Evolutionary conservation across 345 rosid species (phyloP).

Genomic region (Melaleuca alternifolia): DNA sequence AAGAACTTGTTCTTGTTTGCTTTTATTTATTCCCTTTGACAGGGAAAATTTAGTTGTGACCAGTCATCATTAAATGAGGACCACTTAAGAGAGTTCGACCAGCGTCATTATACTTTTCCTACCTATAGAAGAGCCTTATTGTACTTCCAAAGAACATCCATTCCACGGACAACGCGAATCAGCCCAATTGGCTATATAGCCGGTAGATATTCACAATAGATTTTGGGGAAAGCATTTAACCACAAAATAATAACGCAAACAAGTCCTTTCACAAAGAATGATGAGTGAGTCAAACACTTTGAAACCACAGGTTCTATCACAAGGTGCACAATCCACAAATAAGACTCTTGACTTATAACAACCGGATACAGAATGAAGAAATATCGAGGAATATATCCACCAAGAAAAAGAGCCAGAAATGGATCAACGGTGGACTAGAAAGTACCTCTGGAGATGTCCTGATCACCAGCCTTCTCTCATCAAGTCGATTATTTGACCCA

Average conservation of each 20-base stretch:
- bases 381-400: background rate
- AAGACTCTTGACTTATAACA: background rate
- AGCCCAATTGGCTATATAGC: background rate
- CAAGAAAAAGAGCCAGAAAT: background rate
- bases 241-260: background rate
- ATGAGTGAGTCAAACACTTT: background rate
- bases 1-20: background rate
- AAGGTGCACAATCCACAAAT: background rate
- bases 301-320: background rate
- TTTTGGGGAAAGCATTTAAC: background rate
- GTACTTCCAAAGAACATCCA: background rate
- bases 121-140: background rate
- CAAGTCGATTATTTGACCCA: slow-evolving; percentile 46
- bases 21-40: background rate
- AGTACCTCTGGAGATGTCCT: slow-evolving; percentile 77
- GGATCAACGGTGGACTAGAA: background rate
- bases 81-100: background rate
- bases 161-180: background rate
- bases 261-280: background rate
- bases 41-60: background rate
- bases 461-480: slow-evolving; percentile 34
- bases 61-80: background rate
- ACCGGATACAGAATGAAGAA: background rate
- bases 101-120: background rate
- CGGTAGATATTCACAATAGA: background rate